Percentiles rank a stretch among this genome's conserved stretches.
Evolutionary conservation across 1,284 basidiomycete species (phyloP).

Genomic region (Leccinum subrobustum): DNA sequence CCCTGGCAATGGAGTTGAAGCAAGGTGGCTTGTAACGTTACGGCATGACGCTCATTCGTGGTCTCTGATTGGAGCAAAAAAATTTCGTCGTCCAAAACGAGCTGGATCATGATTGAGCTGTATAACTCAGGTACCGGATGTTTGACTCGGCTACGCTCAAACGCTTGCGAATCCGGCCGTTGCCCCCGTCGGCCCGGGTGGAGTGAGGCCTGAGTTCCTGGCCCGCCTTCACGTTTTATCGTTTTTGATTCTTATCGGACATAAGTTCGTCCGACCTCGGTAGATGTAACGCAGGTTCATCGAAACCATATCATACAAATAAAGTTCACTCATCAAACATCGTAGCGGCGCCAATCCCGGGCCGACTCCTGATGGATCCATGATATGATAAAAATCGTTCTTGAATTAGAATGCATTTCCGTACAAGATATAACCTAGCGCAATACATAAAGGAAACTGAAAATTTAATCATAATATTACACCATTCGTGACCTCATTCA

Average conservation of each 20-base stretch:
- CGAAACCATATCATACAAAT: not conserved
- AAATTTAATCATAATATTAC: not conserved
- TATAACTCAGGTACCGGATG: not conserved
- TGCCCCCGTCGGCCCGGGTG: not conserved
- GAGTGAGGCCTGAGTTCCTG: not conserved
- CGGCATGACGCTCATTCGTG: not conserved
- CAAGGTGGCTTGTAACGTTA: not conserved
- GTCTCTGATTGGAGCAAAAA: not conserved
- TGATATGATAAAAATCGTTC: too few species aligned
- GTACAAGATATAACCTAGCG: not conserved
- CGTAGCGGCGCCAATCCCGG: too few species aligned
- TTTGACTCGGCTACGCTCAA: not conserved
- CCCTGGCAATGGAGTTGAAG: too few species aligned
- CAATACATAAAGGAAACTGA: not conserved
- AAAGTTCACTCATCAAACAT: not conserved
- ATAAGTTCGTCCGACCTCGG: too few species aligned
- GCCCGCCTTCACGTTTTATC: not conserved
- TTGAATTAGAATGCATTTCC: too few species aligned
- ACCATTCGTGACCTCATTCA: not conserved
- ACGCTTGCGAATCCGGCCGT: not conserved
- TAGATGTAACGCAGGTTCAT: too few species aligned
- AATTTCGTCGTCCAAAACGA: not conserved
- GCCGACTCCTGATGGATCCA: too few species aligned
- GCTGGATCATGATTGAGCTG: too few species aligned
- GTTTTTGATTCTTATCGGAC: not conserved